Percentiles rank a stretch among this genome's conserved stretches.
Evolutionary conservation across 345 rosid species (phyloP).

Genomic region (Citrus inodora): DNA sequence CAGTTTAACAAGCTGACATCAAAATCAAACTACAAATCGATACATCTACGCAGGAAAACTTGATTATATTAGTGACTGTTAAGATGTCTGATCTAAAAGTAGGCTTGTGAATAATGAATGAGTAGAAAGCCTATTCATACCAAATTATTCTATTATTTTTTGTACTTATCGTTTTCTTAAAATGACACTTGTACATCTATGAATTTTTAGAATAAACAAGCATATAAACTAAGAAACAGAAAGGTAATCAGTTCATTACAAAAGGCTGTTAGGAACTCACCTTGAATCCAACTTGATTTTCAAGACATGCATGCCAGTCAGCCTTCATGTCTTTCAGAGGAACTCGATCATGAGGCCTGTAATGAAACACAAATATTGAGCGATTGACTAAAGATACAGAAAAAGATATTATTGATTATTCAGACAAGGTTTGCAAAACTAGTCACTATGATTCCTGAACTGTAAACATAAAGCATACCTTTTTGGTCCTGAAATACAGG

Average conservation of each 20-base stretch:
- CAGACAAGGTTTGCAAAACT: not conserved
- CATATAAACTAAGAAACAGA: not conserved
- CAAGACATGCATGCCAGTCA: slow-evolving; percentile 90
- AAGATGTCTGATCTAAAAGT: not conserved
- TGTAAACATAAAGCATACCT: slow-evolving; percentile 34
- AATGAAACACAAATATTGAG: slow-evolving; percentile 13
- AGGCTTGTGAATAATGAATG: not conserved
- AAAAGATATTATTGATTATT: not conserved
- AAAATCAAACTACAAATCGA: not conserved
- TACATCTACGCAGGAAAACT: not conserved
- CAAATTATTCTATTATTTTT: not conserved
- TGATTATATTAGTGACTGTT: not conserved
- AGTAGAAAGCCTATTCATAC: not conserved
- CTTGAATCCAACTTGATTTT: slow-evolving; percentile 74
- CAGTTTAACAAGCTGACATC: not conserved
- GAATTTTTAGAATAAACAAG: not conserved
- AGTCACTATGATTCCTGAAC: not conserved
- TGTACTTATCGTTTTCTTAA: not conserved
- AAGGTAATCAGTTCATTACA: not conserved
- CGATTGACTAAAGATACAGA: not conserved
- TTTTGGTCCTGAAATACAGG: slow-evolving; percentile 90
- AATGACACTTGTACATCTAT: not conserved
- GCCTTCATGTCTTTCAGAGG: slow-evolving; percentile 74
- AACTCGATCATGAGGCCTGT: slow-evolving; percentile 85
- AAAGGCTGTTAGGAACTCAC: slow-evolving; percentile 25